Evolutionary conservation across 768 basidiomycete genomes (phyloP).

Genomic region (Brasilioporus rufonigricans): DNA sequence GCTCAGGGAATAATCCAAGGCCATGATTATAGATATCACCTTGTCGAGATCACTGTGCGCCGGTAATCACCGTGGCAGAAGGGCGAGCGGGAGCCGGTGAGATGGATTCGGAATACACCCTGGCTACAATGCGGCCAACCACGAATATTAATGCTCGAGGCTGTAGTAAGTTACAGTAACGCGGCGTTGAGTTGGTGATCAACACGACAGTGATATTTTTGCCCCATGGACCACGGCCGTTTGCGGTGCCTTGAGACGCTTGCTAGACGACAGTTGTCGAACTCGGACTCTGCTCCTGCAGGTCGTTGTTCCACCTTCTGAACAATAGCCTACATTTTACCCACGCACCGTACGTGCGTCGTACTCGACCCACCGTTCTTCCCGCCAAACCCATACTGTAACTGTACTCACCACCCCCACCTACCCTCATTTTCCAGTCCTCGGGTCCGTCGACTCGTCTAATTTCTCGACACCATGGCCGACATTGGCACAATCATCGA

Average conservation of each 20-base stretch:
- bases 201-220: not conserved
- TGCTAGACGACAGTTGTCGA: not conserved
- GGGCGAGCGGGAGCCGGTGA: too few species aligned
- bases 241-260: not conserved
- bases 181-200: not conserved
- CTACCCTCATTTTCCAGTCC: constrained; percentile 18
- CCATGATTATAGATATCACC: too few species aligned
- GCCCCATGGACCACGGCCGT: not conserved
- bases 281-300: too few species aligned
- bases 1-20: too few species aligned
- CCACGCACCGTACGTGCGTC: not conserved
- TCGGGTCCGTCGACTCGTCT: constrained; percentile 19
- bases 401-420: constrained; percentile 14
- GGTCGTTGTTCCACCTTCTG: not conserved
- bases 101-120: too few species aligned
- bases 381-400: too few species aligned
- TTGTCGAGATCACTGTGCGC: not conserved
- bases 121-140: not conserved
- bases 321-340: not conserved
- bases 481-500: constrained; percentile 33
- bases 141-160: too few species aligned
- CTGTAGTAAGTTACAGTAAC: not conserved
- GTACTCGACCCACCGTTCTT: not conserved
- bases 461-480: constrained; percentile 28
- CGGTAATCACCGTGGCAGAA: not conserved